Evolutionary conservation across 2,329 filamentous ascomycete species (phyloP).

Genomic region (Rhynchosporium graminicola): DNA sequence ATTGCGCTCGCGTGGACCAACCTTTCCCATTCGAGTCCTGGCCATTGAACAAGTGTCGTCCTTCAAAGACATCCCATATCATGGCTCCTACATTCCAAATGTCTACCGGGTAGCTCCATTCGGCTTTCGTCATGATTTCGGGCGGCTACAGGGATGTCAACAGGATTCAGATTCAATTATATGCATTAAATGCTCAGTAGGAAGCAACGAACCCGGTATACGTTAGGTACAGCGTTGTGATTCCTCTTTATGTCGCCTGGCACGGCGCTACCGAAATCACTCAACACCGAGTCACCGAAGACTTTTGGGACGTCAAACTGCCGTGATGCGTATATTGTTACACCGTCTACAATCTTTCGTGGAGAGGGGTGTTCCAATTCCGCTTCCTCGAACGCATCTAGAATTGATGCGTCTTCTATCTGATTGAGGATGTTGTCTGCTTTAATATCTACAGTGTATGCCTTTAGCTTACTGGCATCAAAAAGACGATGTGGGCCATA

Average conservation of each 20-base stretch:
- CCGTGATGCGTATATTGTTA: constrained; percentile 25
- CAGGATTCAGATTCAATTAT: background rate
- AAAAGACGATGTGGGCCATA: constrained; percentile 3
- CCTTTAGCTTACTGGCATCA: background rate
- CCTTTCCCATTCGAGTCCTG: constrained; percentile 1
- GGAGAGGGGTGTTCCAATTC: constrained; percentile 31
- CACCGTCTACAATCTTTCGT: constrained; percentile 36
- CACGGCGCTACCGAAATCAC: background rate
- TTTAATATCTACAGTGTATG: background rate
- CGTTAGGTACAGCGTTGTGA: background rate
- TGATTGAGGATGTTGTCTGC: constrained; percentile 27
- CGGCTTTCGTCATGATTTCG: background rate
- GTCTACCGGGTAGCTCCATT: background rate
- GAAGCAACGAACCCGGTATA: background rate
- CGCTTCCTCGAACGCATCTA: constrained; percentile 36
- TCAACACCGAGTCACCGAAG: background rate
- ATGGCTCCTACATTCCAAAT: background rate
- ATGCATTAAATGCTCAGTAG: background rate
- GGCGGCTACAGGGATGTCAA: background rate
- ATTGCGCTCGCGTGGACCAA: background rate
- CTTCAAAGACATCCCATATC: background rate
- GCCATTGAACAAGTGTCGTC: background rate
- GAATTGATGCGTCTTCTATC: constrained; percentile 37
- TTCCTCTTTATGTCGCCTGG: background rate
- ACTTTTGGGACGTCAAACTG: background rate